These are phyloP conservation scores for Pneumocystis oryctolagi DNA, from an alignment of 1,139 yeast species.

Conservation along the genomic window DNA sequence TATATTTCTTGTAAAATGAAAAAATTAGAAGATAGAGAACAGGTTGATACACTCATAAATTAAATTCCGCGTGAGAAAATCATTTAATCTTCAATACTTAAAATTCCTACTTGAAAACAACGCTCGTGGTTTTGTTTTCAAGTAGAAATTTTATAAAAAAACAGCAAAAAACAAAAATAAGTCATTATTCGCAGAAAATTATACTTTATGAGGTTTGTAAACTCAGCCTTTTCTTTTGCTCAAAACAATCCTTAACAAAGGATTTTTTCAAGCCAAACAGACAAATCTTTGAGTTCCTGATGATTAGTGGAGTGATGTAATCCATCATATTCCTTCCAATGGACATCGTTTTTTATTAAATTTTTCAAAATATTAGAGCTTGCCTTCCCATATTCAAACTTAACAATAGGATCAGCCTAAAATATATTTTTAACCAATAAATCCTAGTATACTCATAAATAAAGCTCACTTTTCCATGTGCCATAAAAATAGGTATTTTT, in stretches of 20 bases:
- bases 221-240: not conserved
- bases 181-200: no score
- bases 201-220: not conserved
- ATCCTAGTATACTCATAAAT: not conserved
- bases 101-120: no score
- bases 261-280: constrained; percentile 34
- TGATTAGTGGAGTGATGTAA: constrained; percentile 55
- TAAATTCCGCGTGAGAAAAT: not conserved
- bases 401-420: constrained; percentile 46
- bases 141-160: no score
- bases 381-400: constrained; percentile 33
- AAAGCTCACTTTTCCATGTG: constrained; percentile 56
- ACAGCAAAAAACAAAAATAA: not conserved
- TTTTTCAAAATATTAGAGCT: constrained; percentile 26
- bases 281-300: constrained; percentile 48
- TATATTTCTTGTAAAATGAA: no score
- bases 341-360: constrained; percentile 40
- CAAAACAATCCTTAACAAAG: not conserved
- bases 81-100: not conserved
- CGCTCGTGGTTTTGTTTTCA: not conserved
- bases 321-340: constrained; percentile 47
- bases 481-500: constrained; percentile 65
- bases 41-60: not conserved
- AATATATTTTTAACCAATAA: not conserved
- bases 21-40: not conserved